Conservation (phyloP, 345 rosid species). For the Trapa bicornis region DNA sequence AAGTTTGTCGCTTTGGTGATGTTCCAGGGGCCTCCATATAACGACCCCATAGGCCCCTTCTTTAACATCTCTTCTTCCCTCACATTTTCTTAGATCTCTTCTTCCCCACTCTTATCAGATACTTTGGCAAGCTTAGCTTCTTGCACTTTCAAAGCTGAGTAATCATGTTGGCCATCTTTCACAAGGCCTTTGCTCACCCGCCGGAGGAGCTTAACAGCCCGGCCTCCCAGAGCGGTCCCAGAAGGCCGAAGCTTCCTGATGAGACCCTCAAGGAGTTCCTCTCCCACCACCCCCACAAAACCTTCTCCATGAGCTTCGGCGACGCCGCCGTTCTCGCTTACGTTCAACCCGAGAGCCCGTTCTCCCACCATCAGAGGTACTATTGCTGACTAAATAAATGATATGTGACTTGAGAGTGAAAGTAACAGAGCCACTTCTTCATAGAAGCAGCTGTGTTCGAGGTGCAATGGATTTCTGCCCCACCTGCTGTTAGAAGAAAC, state of each 20-base stretch:
- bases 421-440: too few relatives aligned
- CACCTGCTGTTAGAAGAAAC: too few relatives aligned
- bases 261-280: conserved; percentile 57
- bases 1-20: background rate
- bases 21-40: background rate
- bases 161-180: conserved; percentile 85
- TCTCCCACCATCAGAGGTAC: conserved; percentile 45
- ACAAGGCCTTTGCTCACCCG: conserved; percentile 59
- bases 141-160: background rate
- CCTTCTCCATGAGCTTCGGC: conserved; percentile 61
- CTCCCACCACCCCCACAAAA: conserved; percentile 33
- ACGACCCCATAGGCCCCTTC: background rate
- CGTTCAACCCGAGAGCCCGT: conserved; percentile 24
- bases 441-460: too few relatives aligned
- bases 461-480: too few relatives aligned
- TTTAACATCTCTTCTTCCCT: background rate
- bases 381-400: background rate
- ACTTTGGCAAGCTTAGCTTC: background rate
- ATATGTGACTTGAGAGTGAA: too few relatives aligned
- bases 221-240: conserved; percentile 32
- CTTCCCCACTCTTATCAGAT: background rate
- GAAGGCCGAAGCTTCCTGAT: conserved; percentile 49
- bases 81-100: background rate
- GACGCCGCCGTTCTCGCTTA: conserved; percentile 60
- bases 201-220: conserved; percentile 93